These are phyloP conservation scores for Sarocladium oryzae DNA, from an alignment of 2,329 filamentous ascomycete genomes.

Conservation along the genomic window DNA sequence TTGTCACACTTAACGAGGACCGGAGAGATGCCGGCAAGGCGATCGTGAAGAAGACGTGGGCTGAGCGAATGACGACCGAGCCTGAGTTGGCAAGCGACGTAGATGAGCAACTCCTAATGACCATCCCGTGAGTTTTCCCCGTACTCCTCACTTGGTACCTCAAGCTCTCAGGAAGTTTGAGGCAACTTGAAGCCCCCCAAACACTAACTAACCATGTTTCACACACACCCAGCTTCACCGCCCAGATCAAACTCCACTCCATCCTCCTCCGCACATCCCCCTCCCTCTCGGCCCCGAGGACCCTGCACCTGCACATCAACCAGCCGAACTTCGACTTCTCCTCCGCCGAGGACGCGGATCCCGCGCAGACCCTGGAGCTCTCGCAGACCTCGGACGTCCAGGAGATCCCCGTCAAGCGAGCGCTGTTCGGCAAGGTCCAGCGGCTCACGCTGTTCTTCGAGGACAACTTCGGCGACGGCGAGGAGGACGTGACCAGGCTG, in stretches of 20 bases:
- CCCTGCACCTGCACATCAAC: slow-evolving; percentile 84
- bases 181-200: neutral
- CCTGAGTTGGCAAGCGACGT: slow-evolving; percentile 80
- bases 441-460: slow-evolving; percentile 80
- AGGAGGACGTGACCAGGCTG: slow-evolving; percentile 72
- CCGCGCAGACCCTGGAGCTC: slow-evolving; percentile 72
- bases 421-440: slow-evolving; percentile 80
- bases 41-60: slow-evolving; percentile 87
- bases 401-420: slow-evolving; percentile 82
- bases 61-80: slow-evolving; percentile 61
- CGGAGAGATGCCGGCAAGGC: slow-evolving; percentile 59
- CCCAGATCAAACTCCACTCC: slow-evolving; percentile 86
- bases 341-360: slow-evolving; percentile 59
- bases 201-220: neutral
- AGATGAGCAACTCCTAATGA: slow-evolving; percentile 91
- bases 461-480: slow-evolving; percentile 78
- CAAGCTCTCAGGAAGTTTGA: too few relatives aligned
- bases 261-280: slow-evolving; percentile 77
- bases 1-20: slow-evolving; percentile 80
- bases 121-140: slow-evolving; percentile 63
- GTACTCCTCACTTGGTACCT: neutral
- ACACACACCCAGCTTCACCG: slow-evolving; percentile 65
- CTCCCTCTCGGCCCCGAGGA: slow-evolving; percentile 65
- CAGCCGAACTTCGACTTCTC: slow-evolving; percentile 80
- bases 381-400: slow-evolving; percentile 75